Percentiles rank a stretch among this genome's conserved stretches.
These are phyloP conservation scores for Haberlea rhodopensis DNA, from an alignment of 257 asterid genomes.

Conservation along the genomic window DNA sequence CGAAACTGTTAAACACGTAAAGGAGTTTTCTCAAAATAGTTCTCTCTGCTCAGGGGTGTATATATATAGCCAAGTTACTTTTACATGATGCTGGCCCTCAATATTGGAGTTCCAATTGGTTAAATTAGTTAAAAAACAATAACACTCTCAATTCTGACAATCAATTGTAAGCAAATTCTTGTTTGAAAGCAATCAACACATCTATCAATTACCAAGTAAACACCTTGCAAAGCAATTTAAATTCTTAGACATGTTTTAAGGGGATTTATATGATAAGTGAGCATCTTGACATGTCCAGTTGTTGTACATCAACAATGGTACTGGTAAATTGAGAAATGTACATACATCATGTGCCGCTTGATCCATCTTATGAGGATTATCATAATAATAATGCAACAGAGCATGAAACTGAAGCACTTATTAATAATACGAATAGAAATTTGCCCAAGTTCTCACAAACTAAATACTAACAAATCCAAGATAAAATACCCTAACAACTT, in stretches of 20 bases:
- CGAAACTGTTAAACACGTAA: too few species aligned
- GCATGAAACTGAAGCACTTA: too few species aligned
- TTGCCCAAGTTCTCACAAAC: too few species aligned
- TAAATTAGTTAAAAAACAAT: neutral
- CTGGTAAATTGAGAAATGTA: neutral
- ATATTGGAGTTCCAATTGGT: neutral
- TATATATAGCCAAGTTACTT: neutral
- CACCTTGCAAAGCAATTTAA: neutral
- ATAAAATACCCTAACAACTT: too few species aligned
- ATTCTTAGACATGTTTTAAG: neutral
- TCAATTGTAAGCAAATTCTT: neutral
- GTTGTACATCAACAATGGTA: neutral
- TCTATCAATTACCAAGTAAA: neutral
- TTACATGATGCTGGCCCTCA: neutral
- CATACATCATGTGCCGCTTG: too few species aligned
- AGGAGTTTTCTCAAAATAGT: too few species aligned
- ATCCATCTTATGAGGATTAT: too few species aligned
- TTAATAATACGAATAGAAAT: too few species aligned
- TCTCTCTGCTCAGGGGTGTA: too few species aligned
- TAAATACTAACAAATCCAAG: too few species aligned
- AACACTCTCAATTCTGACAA: neutral
- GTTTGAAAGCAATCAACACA: neutral
- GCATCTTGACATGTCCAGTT: neutral
- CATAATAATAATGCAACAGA: too few species aligned
- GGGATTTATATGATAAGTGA: neutral